phyloP scores from a whole-genome alignment of 371 early-diverging fungal species.

The Rhizopus stolonifer region DNA sequence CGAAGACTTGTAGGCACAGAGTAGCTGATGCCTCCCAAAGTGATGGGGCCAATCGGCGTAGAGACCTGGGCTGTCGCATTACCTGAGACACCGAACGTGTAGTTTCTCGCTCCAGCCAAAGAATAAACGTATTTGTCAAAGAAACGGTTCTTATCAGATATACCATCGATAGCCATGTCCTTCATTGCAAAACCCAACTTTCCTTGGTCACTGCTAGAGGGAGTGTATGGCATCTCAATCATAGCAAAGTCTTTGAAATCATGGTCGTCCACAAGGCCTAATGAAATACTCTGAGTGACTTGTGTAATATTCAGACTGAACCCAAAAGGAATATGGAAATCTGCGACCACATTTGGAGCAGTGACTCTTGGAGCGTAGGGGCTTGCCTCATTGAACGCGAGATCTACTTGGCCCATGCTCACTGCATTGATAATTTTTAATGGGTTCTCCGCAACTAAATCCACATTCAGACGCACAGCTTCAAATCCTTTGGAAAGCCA shows the following conservation, averaged over 20 bases:
- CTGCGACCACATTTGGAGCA: conserved; percentile 51
- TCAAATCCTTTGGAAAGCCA: conserved; percentile 56
- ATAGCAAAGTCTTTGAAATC: conserved; percentile 34
- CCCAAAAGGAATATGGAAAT: conserved; percentile 52
- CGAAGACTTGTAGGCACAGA: conserved; percentile 48
- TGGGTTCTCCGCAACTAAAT: conserved; percentile 34
- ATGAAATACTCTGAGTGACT: conserved; percentile 41
- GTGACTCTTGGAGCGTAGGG: conserved; percentile 47
- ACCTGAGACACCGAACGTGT: conserved; percentile 50
- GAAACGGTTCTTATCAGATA: conserved; percentile 28
- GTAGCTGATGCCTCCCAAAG: conserved; percentile 54
- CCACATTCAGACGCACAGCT: conserved; percentile 48
- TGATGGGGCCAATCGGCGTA: conserved; percentile 59
- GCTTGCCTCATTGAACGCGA: conserved; percentile 37
- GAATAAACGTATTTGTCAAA: conserved; percentile 53
- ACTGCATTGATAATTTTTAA: conserved; percentile 51
- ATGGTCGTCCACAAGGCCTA: conserved; percentile 35
- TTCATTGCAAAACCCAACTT: conserved; percentile 45
- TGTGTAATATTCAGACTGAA: conserved; percentile 50
- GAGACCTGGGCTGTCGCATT: conserved; percentile 46
- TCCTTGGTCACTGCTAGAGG: conserved; percentile 45
- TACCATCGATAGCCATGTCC: conserved; percentile 31
- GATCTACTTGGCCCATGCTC: conserved; percentile 50
- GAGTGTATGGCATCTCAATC: conserved; percentile 40
- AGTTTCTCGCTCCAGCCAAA: conserved; percentile 39